A percentile compares a stretch with the other conserved stretches of the same genome.
These are phyloP conservation scores for Penicillium sp. DNA, from an alignment of 2,329 filamentous ascomycete genomes.

Conservation along the genomic window DNA sequence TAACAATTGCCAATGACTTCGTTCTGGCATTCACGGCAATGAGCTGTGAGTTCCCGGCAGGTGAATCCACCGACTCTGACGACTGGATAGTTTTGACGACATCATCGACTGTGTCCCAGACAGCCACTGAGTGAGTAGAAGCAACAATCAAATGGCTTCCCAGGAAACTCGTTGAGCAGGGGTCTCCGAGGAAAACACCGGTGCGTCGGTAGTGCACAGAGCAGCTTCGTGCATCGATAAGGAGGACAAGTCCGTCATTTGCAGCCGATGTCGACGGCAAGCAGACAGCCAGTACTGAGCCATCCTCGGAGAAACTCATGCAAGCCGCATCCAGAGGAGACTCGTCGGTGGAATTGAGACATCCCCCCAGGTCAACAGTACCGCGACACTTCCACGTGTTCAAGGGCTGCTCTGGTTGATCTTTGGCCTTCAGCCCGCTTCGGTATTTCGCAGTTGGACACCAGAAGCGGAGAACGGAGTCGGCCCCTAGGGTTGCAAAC, in stretches of 20 bases:
- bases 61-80: constrained; percentile 37
- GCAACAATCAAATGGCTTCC: constrained; percentile 72
- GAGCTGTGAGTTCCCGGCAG: constrained; percentile 19
- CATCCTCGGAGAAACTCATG: constrained; percentile 78
- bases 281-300: constrained; percentile 71
- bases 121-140: constrained; percentile 63
- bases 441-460: constrained; percentile 66
- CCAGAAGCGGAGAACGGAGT: constrained; percentile 78
- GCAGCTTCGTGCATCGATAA: constrained; percentile 72
- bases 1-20: constrained; percentile 63
- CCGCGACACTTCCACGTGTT: constrained; percentile 73
- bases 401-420: constrained; percentile 46
- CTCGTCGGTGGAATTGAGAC: constrained; percentile 21
- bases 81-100: constrained; percentile 65
- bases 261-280: constrained; percentile 39
- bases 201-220: constrained; percentile 64
- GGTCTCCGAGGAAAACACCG: constrained; percentile 62
- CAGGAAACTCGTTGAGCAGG: constrained; percentile 68
- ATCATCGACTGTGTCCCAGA: constrained; percentile 83
- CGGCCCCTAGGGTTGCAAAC: constrained; percentile 83
- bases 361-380: constrained; percentile 48
- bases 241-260: constrained; percentile 63
- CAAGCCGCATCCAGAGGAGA: constrained; percentile 54
- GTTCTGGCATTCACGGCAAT: constrained; percentile 68
- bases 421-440: constrained; percentile 62